Conservation (phyloP, 2,329 filamentous ascomycete species). For the Alternaria conjuncta region DNA sequence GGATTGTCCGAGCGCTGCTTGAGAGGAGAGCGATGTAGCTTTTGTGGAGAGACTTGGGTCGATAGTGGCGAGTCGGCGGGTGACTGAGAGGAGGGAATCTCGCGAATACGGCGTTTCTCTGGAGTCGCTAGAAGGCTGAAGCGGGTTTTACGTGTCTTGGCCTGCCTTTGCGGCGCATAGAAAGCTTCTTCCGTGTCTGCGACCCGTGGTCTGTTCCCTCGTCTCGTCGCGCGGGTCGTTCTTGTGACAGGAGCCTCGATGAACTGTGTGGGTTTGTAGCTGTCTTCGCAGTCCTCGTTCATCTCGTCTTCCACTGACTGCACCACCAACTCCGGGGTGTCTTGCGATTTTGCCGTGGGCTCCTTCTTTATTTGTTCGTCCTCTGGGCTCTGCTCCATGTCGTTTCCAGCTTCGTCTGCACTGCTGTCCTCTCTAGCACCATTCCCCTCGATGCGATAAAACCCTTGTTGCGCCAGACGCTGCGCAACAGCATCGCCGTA, state of each 20-base stretch:
- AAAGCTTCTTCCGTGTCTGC: background rate
- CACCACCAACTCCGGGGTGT: background rate
- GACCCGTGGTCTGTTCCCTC: background rate
- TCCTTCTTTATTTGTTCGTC: background rate
- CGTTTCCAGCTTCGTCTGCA: background rate
- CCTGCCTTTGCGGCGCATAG: background rate
- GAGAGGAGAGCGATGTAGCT: constrained; percentile 20
- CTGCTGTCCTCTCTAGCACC: background rate
- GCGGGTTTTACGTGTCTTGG: constrained; percentile 19
- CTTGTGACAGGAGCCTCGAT: constrained; percentile 28
- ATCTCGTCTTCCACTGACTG: constrained; percentile 13
- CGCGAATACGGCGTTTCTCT: constrained; percentile 37
- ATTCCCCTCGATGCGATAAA: constrained; percentile 10
- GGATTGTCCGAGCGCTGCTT: constrained; percentile 20
- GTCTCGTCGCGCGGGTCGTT: constrained; percentile 15
- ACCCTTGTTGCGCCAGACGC: constrained; percentile 25
- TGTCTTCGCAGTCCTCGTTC: constrained; percentile 23
- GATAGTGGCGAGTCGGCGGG: constrained; percentile 39
- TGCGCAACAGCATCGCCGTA: constrained; percentile 22
- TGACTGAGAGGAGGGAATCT: constrained; percentile 47
- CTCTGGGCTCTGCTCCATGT: background rate
- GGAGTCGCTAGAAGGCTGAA: constrained; percentile 43
- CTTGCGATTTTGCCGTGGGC: background rate
- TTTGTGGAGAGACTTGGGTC: constrained; percentile 33
- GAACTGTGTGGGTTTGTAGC: constrained; percentile 39